Evolutionary conservation across 1,284 basidiomycete species (phyloP).

Genomic region (Ustilago nuda): DNA sequence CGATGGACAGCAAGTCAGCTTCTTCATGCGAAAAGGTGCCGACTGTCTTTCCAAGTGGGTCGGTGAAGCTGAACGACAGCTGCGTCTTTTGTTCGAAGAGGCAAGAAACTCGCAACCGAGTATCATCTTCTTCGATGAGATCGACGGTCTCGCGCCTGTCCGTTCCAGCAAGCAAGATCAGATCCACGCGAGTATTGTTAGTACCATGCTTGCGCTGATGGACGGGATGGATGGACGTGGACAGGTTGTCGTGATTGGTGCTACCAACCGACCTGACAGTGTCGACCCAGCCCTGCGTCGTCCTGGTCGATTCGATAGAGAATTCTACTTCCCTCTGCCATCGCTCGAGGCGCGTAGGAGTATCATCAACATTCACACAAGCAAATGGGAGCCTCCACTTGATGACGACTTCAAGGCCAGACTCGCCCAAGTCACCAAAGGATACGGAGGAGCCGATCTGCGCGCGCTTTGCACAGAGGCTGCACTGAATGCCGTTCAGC

Average conservation of each 20-base stretch:
- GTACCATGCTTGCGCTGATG: slow-evolving; percentile 95
- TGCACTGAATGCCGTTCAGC: slow-evolving; percentile 93
- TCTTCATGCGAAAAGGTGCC: slow-evolving; percentile 99
- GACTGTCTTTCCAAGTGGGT: slow-evolving; percentile 99
- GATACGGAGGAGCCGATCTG: slow-evolving; percentile 96
- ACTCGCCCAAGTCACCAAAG: slow-evolving; percentile 91
- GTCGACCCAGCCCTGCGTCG: slow-evolving; percentile 94
- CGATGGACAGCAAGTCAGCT: slow-evolving; percentile 89
- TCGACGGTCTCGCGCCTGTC: slow-evolving; percentile 97
- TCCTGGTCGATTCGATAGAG: slow-evolving; percentile 95
- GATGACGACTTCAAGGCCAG: slow-evolving; percentile 76
- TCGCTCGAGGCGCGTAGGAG: slow-evolving; percentile 84
- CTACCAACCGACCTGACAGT: slow-evolving; percentile 96
- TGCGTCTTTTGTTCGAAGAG: slow-evolving; percentile 95
- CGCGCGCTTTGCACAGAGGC: slow-evolving; percentile 82
- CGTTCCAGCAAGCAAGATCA: slow-evolving; percentile 98
- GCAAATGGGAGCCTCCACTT: slow-evolving; percentile 87
- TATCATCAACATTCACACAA: slow-evolving; percentile 92
- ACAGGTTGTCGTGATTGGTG: slow-evolving; percentile 97
- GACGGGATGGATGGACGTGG: slow-evolving; percentile 98
- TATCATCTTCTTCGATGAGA: slow-evolving; percentile 98
- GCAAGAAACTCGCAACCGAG: slow-evolving; percentile 90
- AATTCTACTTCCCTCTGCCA: slow-evolving; percentile 97
- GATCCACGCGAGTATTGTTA: slow-evolving; percentile 97
- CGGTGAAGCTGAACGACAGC: slow-evolving; percentile 96